Evolutionary conservation across 2,329 filamentous ascomycete species (phyloP).

Genomic region (Keithomyces neogunnii): DNA sequence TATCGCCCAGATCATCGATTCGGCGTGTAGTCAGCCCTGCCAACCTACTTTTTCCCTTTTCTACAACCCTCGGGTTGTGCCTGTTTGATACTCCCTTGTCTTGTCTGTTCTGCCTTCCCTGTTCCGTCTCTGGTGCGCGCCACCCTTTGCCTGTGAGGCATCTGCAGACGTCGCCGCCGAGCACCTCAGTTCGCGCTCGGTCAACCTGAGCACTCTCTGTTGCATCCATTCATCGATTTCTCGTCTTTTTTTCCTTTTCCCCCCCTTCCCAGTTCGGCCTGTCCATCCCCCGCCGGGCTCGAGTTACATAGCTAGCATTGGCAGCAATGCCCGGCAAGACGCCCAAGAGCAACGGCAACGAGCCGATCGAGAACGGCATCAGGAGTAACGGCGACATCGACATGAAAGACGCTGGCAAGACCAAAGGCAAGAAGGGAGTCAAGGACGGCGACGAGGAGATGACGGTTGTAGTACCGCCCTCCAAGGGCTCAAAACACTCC

Average conservation of each 20-base stretch:
- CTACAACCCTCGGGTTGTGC: not conserved
- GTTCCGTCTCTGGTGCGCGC: constrained; percentile 3
- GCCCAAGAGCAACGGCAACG: constrained; percentile 62
- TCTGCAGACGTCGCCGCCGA: constrained; percentile 3
- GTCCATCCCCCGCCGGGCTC: not conserved
- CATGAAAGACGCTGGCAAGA: constrained; percentile 61
- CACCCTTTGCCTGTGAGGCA: constrained; percentile 5
- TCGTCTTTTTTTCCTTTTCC: not conserved
- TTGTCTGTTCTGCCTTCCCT: not conserved
- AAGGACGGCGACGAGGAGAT: constrained; percentile 71
- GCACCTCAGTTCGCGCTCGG: constrained; percentile 3
- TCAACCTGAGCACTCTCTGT: not conserved
- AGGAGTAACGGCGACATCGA: constrained; percentile 56
- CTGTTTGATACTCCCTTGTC: constrained; percentile 7
- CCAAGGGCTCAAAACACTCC: constrained; percentile 54
- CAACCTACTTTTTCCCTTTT: not conserved
- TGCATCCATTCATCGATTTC: not conserved
- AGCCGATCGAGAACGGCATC: constrained; percentile 60
- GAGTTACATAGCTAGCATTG: constrained; percentile 2
- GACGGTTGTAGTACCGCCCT: constrained; percentile 71
- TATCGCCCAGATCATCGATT: constrained; percentile 5
- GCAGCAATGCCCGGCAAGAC: constrained; percentile 62
- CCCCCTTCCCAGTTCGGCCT: not conserved
- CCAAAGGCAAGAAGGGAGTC: constrained; percentile 53
- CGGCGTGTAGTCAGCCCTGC: not conserved